Evolutionary conservation across 176 grass and related monocot species (phyloP).

Genomic region (Olyra latifolia): DNA sequence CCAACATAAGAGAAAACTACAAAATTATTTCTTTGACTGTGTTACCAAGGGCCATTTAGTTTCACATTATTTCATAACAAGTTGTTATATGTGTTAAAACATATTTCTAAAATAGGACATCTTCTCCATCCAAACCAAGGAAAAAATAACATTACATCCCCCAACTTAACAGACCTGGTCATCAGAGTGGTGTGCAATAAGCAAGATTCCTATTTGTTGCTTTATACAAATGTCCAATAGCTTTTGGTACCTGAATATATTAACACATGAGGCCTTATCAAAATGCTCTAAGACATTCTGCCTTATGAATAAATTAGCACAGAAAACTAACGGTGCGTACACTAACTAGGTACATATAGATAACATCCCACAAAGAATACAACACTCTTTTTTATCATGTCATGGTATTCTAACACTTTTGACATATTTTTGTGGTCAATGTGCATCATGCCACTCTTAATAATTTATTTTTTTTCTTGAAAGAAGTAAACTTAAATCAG

Average conservation of each 20-base stretch:
- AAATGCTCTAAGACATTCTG: constrained; percentile 6
- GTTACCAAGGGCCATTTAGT: not conserved
- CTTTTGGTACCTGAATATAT: constrained; percentile 77
- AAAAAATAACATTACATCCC: constrained; percentile 5
- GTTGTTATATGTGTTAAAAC: constrained; percentile 1
- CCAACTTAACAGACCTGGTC: constrained; percentile 67
- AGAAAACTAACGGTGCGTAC: not conserved
- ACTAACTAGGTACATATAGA: not conserved
- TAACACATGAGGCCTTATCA: constrained; percentile 24
- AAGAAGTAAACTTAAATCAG: not conserved
- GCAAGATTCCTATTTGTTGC: constrained; percentile 72
- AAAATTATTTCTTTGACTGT: not conserved
- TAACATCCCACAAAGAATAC: not conserved
- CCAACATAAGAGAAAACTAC: not conserved
- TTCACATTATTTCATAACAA: not conserved
- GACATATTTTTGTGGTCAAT: not conserved
- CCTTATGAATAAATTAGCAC: constrained; percentile 2
- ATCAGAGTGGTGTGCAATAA: constrained; percentile 92
- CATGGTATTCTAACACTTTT: not conserved
- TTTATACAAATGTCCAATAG: constrained; percentile 79
- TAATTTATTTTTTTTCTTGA: not conserved
- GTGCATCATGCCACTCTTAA: not conserved
- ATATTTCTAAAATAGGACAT: not conserved
- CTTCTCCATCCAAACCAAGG: constrained; percentile 14
- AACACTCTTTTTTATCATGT: not conserved